Conservation (phyloP, 352 stramenopile species). For the Vaucheria bursata region DNA sequence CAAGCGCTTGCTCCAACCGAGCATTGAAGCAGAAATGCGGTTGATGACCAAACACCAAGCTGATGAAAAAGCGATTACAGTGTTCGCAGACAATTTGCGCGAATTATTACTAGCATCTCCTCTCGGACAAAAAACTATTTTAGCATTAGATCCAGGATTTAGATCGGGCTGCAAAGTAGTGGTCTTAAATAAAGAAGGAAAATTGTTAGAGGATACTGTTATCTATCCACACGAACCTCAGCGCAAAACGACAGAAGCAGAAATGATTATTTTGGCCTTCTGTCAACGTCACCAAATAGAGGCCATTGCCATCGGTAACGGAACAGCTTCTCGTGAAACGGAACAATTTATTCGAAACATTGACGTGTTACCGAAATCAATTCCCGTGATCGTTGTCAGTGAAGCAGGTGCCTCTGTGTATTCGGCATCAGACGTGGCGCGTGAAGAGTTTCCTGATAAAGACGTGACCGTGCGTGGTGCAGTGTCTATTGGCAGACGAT, state of each 20-base stretch:
- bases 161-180: neutral
- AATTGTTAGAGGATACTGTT: neutral
- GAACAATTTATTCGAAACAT: neutral
- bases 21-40: neutral
- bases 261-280: neutral
- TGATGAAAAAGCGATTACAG: neutral
- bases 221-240: neutral
- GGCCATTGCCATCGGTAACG: neutral
- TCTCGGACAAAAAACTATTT: neutral
- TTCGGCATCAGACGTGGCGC: neutral
- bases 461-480: neutral
- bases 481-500: neutral
- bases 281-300: neutral
- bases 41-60: neutral
- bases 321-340: neutral
- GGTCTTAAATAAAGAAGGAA: neutral
- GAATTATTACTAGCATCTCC: neutral
- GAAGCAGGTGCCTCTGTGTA: neutral
- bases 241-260: neutral
- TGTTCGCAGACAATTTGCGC: neutral
- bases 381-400: neutral
- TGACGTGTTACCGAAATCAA: no score
- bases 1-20: neutral
- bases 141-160: neutral
- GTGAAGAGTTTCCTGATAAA: slow-evolving; percentile 2